Evolutionary conservation across 169 alveolate species (phyloP), one percentile per base, ranked within the genome.

Genomic region (Cryptosporidium andersoni): DNA sequence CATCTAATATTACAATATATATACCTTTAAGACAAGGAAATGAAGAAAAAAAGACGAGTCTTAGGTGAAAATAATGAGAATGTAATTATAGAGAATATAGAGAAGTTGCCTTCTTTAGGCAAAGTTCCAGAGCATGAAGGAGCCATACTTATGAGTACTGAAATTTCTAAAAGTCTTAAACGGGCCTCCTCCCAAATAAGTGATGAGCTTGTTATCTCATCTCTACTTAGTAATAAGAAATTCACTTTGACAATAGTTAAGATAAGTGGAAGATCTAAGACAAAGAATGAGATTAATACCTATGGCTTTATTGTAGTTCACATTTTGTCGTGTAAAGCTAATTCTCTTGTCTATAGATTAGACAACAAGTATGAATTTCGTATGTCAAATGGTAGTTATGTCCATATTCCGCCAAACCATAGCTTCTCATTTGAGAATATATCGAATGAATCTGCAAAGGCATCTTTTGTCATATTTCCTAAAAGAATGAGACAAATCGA

Each of bases 41-140:
- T 68, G 67, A 74, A 43, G 62, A 74, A 74, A 14, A 74, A 74
- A 16, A 74, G 49, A 40, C 40, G 62, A 11, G n/a, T 47, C 7
- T 55, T 68, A 8, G 36, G 37, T 66, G 3, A 36, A 43, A 45
- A 53, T 55, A 42, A 62, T 9, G 85, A 74, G 43, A 56, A 62
- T 49, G 43, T 68, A 7, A 62, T 74, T 14, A 64, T 74, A 11
- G 85, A 55, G 9, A 74, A 74, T 60, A 74, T 74, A 25, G 85
- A 74, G 42, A 43, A 51, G 34, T 64, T 74, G 11, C 85, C 85
- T 42, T 74, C 85, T n/a, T 63, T 74, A 5, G 85, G 85, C 4
- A 74, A 60, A n/a, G 85, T 74, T 14, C 85, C 85, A 9, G 85
- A 74, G 9, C 85, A 74, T 58, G 85, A 74, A 60, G 85, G 85